Base-by-base conservation (phyloP, 2,329 filamentous ascomycete species). In the Aureobasidium leucospermi region DNA sequence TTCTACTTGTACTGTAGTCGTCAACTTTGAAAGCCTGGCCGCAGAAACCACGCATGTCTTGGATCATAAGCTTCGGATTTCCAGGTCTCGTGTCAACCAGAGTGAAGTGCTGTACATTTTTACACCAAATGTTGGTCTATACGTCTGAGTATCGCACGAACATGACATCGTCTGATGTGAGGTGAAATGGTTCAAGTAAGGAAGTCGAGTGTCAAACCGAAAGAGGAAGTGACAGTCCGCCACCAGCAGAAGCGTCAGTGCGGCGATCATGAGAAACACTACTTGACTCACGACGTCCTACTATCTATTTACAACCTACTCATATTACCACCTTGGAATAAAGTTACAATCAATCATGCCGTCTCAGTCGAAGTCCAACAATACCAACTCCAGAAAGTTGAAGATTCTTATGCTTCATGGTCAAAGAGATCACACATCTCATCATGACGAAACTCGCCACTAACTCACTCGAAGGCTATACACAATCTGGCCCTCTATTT, bases 401-500 rank as follows among this genome's bases (percentile, higher is more conserved):
- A 75, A 74, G 52, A 71, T 80, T 60, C 71, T 80, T 61, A 79
- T 79, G 76, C 74, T 80, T 8, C 78, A 80, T 66, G 56, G 56
- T 51, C 9, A 49, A 43, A 15, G 23, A 23, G 23, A 41, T 6
- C 11, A 42, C 10, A 58, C n/a, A 46, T 29, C 16, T 6, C n/a
- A 7, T 23, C 41, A 6, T 8, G 19, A 15, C 13, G 71, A 68
- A 32, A 69, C 23, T 79, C 61, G 74, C 74, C 52, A 70, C 79
- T 61, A 70, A 79, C 62, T 78, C 78, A 76, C 74, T 80, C 15
- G 77, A 80, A 57, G 88, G 93, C 73, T 96, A 86, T 81, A 96
- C 93, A 9, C 93, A 96, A 79, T 95, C 89, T 29, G 91, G 92
- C 5, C 74, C 86, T 3, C 79, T 91, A 63, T 96, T 96, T 82